Evolutionary conservation across 176 grass and related monocot species (phyloP).

Genomic region (Oryza brachyantha): DNA sequence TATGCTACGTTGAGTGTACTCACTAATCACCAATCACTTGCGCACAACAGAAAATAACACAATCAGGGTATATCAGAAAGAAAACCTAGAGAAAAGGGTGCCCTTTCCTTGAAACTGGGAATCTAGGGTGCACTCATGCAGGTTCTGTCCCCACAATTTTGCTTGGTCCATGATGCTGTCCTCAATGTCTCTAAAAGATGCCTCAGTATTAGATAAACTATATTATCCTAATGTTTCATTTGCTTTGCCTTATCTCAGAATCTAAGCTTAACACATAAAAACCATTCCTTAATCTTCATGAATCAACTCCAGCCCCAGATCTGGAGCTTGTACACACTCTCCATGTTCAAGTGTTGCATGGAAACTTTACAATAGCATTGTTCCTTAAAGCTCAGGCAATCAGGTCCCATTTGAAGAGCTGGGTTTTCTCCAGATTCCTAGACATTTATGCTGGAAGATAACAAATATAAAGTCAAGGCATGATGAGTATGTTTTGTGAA

Average conservation of each 20-base stretch:
- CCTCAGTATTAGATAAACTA: conserved; percentile 7
- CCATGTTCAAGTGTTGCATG: neutral
- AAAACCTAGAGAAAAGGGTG: conserved; percentile 15
- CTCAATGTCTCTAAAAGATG: conserved; percentile 23
- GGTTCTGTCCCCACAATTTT: conserved; percentile 18
- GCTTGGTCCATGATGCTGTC: conserved; percentile 24
- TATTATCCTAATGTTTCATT: neutral
- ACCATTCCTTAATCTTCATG: neutral
- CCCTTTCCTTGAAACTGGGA: conserved; percentile 5
- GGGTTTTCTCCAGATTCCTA: neutral
- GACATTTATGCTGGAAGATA: neutral
- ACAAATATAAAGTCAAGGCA: neutral
- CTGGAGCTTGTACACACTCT: neutral
- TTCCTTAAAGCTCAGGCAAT: neutral
- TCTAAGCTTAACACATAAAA: neutral
- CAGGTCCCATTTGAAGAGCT: neutral
- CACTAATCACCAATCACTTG: neutral
- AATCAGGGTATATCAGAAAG: conserved; percentile 36
- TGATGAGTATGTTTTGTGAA: conserved; percentile 2
- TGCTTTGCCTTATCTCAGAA: neutral
- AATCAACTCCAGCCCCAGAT: neutral
- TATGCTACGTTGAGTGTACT: neutral
- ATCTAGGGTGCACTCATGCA: conserved; percentile 25
- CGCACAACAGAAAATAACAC: conserved; percentile 15
- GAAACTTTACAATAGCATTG: neutral